phyloP scores from a whole-genome alignment of 2,329 filamentous ascomycete species.

The Epichloe hybrida region DNA sequence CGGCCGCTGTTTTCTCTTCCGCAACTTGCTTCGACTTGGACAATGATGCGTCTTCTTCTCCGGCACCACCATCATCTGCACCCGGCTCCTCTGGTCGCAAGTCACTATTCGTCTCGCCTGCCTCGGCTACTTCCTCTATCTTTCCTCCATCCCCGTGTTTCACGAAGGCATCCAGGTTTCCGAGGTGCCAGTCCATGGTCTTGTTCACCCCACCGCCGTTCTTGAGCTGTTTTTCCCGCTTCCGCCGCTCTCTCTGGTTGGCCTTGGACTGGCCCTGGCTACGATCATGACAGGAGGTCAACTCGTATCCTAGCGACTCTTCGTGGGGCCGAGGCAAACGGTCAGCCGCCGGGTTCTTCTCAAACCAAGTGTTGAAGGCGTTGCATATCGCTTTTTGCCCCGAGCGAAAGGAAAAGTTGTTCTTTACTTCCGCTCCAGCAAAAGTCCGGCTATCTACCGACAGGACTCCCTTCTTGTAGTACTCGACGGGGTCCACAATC shows the following conservation, averaged over 20 bases:
- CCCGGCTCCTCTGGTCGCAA: not conserved
- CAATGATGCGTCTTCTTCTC: too few relatives aligned
- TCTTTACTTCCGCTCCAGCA: conserved; percentile 27
- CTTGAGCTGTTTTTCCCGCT: not conserved
- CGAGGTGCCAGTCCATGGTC: not conserved
- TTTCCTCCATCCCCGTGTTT: not conserved
- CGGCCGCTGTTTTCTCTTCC: too few relatives aligned
- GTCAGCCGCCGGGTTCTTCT: too few relatives aligned
- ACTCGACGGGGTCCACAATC: conserved; percentile 39
- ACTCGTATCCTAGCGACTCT: conserved; percentile 30
- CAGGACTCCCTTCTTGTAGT: conserved; percentile 33
- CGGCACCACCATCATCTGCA: too few relatives aligned
- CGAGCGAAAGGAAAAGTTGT: not conserved
- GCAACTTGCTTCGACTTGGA: too few relatives aligned
- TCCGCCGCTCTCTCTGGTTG: not conserved
- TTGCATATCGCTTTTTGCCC: not conserved
- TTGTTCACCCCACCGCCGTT: not conserved
- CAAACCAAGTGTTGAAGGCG: not conserved
- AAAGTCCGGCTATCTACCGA: conserved; percentile 37
- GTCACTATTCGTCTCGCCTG: not conserved
- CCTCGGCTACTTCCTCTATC: not conserved
- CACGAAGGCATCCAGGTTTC: not conserved
- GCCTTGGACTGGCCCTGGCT: not conserved
- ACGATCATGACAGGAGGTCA: not conserved
- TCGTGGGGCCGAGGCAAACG: not conserved